These are phyloP conservation scores for Dipodascus geniculatus DNA, from an alignment of 805 yeast genomes.

Conservation along the genomic window DNA sequence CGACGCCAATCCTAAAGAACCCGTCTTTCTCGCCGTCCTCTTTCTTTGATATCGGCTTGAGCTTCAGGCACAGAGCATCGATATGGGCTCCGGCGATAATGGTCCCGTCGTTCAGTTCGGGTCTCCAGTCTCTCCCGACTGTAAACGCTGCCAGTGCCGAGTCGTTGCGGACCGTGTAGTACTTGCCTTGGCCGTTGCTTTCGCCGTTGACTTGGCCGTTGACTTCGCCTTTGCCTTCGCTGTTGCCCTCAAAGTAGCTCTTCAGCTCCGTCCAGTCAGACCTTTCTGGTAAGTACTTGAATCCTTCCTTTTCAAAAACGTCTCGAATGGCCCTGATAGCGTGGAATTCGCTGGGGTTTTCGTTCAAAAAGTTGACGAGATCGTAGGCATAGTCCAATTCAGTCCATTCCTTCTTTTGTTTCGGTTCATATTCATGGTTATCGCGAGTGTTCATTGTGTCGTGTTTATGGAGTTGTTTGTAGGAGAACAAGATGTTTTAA, in stretches of 20 bases:
- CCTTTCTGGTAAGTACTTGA: conserved; percentile 46
- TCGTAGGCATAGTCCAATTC: conserved; percentile 12
- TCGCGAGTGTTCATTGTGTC: neutral
- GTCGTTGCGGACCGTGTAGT: conserved; percentile 57
- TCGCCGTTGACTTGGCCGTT: neutral
- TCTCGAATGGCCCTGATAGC: conserved; percentile 31
- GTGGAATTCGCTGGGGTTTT: conserved; percentile 66
- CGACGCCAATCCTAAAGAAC: conserved; percentile 67
- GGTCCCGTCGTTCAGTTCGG: conserved; percentile 37
- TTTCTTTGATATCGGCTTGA: conserved; percentile 64
- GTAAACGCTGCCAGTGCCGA: conserved; percentile 59
- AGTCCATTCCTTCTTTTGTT: neutral
- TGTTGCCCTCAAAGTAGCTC: conserved; percentile 30
- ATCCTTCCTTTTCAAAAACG: conserved; percentile 41
- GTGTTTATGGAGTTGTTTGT: too few species aligned
- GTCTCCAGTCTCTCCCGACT: conserved; percentile 53
- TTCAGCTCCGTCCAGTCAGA: conserved; percentile 29
- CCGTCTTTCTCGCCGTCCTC: conserved; percentile 43
- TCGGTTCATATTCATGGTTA: neutral
- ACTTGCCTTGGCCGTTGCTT: neutral
- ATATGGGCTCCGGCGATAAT: conserved; percentile 68
- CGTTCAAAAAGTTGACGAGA: conserved; percentile 49
- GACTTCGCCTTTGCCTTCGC: neutral
- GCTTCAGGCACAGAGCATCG: conserved; percentile 54
- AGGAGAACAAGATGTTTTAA: too few species aligned